Base-by-base conservation (phyloP, 2,329 filamentous ascomycete species). In the Paramyrothecium roridum region DNA sequence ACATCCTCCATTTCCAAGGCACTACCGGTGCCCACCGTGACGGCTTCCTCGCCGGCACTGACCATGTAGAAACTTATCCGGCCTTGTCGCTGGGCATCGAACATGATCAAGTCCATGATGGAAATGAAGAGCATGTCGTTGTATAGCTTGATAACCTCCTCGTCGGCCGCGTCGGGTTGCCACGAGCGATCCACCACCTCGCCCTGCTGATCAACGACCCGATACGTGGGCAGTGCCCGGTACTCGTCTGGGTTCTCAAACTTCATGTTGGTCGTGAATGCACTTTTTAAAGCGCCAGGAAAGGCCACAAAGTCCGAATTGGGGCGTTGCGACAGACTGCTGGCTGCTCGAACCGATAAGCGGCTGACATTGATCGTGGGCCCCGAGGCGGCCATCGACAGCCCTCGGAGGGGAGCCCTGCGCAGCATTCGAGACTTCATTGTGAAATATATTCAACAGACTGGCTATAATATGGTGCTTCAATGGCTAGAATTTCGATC, bases 21-120 rank as follows among this genome's bases (percentile, higher is more conserved):
- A 22, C 91, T 92, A 0, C 93, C 91, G 2, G 89, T 93, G 1
- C 92, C 95, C 2, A 99, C 88, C 47, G 91, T 90, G 52, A 96
- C 92, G 34, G 93, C 95, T 79, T 99, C 95, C 76, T 97, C 93
- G 56, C 93, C 93, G 1, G 92, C 90, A 40, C 90, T 93, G 67
- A 93, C 93, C 90, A 99, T 98, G 74, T 99, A 99, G 75, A 99
- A 99, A 71, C 88, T 93, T 54, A 96, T 76, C 20, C 91, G 85
- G n/a, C 93, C 93, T 73, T 99, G 95, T 48, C 95, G 82, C 74
- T 99, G 95, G 1, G 95, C 93, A 67, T 99, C 95, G 67, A 96
- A 97, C 93, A 98, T 98, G 70, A 98, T 90, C 54, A 96, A 73
- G 69, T 99, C 95, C 91, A 99, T 95, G 62, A 98, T 89, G 54